Evolutionary conservation across 106 monocot genomes (phyloP).

Genomic region (Allium fistulosum): DNA sequence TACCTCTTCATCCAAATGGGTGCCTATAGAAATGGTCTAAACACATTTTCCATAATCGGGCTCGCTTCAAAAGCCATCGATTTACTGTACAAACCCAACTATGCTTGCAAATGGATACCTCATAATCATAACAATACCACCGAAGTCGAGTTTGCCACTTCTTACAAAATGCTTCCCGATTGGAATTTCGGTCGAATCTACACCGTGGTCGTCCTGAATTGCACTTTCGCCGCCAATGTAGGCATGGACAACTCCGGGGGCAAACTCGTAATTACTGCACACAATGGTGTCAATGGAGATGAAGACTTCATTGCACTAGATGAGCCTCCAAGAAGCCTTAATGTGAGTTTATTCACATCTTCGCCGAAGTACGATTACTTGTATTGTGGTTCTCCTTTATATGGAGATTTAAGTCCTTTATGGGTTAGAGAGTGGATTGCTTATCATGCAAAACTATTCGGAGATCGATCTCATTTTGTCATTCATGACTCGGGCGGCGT

Average conservation of each 20-base stretch:
- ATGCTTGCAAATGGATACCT: constrained; percentile 55
- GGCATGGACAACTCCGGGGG: constrained; percentile 47
- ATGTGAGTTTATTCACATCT: constrained; percentile 10
- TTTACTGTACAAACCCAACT: constrained; percentile 48
- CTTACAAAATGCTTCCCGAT: constrained; percentile 61
- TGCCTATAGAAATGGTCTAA: constrained; percentile 60
- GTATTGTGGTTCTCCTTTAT: constrained; percentile 73
- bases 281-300: constrained; percentile 13
- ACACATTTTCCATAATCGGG: constrained; percentile 65
- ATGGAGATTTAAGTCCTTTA: constrained; percentile 61
- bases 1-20: constrained; percentile 78
- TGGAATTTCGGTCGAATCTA: constrained; percentile 83
- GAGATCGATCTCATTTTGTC: constrained; percentile 50
- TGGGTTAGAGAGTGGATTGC: constrained; percentile 71
- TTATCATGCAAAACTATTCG: constrained; percentile 58
- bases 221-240: constrained; percentile 39
- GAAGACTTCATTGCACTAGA: constrained; percentile 27
- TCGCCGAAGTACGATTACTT: constrained; percentile 56
- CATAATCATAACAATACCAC: neutral
- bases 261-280: constrained; percentile 32
- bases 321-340: constrained; percentile 29
- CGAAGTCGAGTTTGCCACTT: constrained; percentile 3
- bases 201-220: constrained; percentile 79
- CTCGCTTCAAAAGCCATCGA: constrained; percentile 72
- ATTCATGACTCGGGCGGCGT: constrained; percentile 76